Conservation (phyloP, 805 yeast genomes). For the Kurtzmaniella fragi region DNA sequence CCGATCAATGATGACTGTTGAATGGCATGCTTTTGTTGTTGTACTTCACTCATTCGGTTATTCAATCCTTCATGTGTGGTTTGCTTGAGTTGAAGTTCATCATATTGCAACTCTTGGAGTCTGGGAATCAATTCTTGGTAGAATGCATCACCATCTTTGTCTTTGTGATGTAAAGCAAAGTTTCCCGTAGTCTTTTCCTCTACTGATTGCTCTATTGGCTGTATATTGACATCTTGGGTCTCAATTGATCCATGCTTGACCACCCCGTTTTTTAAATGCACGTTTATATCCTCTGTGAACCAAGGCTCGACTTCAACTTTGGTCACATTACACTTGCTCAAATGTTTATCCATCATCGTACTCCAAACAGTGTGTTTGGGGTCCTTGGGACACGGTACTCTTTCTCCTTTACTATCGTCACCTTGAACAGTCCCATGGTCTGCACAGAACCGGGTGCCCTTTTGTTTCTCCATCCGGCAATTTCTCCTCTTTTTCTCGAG, state of each 20-base stretch:
- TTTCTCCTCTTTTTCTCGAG: conserved; percentile 46
- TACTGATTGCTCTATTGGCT: conserved; percentile 25
- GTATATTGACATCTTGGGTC: no score
- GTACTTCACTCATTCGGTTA: conserved; percentile 42
- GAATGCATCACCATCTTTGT: conserved; percentile 4
- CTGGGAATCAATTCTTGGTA: conserved; percentile 14
- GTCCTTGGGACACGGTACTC: conserved; percentile 77
- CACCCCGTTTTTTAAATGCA: conserved; percentile 14
- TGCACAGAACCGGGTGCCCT: conserved; percentile 50
- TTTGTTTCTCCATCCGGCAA: conserved; percentile 59
- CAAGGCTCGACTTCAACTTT: conserved; percentile 40
- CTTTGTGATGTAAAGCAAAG: neutral
- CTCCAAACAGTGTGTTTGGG: conserved; percentile 70
- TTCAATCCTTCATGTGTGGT: conserved; percentile 26
- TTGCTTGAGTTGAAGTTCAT: conserved; percentile 12
- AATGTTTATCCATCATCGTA: conserved; percentile 49
- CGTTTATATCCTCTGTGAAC: conserved; percentile 47
- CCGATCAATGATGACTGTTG: conserved; percentile 83
- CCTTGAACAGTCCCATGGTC: conserved; percentile 42
- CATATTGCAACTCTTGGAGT: conserved; percentile 10
- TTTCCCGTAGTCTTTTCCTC: conserved; percentile 10
- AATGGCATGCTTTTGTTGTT: conserved; percentile 66
- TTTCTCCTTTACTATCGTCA: conserved; percentile 16
- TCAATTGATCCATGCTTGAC: conserved; percentile 5
- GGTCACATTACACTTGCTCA: conserved; percentile 52